Evolutionary conservation across 345 rosid genomes (phyloP).

Genomic region (Brassica carinata): DNA sequence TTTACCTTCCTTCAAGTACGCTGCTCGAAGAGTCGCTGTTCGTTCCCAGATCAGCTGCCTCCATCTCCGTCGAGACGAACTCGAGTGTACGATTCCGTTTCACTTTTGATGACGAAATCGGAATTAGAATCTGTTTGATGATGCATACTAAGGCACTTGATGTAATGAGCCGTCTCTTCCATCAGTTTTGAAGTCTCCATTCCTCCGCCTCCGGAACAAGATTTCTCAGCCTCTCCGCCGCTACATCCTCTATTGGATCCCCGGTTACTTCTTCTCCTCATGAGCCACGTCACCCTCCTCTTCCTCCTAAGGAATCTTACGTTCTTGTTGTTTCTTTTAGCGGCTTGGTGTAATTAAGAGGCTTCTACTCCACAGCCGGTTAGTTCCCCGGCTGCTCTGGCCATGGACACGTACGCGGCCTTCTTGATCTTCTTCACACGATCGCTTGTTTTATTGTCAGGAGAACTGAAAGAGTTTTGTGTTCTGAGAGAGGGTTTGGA

Average conservation of each 20-base stretch:
- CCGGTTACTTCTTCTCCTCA: neutral
- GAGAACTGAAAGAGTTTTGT: constrained; percentile 22
- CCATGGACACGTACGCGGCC: constrained; percentile 46
- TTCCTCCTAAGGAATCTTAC: constrained; percentile 1
- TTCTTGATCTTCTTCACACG: constrained; percentile 37
- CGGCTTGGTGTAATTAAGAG: constrained; percentile 27
- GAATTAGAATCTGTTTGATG: no score
- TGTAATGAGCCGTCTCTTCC: constrained; percentile 45
- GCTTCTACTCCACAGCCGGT: constrained; percentile 37
- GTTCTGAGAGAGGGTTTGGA: constrained; percentile 36
- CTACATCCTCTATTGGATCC: constrained; percentile 20
- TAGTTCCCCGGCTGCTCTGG: constrained; percentile 34
- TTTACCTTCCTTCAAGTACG: constrained; percentile 4
- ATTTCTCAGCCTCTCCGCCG: constrained; percentile 25
- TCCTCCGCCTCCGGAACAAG: constrained; percentile 41
- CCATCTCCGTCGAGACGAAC: constrained; percentile 50
- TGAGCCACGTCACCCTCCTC: constrained; percentile 26
- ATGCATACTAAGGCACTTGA: constrained; percentile 42
- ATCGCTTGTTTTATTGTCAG: constrained; percentile 1
- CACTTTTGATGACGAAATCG: no score
- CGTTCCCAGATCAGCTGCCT: constrained; percentile 39
- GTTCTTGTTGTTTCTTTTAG: constrained; percentile 10
- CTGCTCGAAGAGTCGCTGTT: constrained; percentile 1
- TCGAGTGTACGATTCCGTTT: constrained; percentile 27
- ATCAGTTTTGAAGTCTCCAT: constrained; percentile 41